Evolutionary conservation across 2,329 filamentous ascomycete genomes (phyloP), one percentile per base, ranked within the genome.

Genomic region (Fusarium incarnatum): DNA sequence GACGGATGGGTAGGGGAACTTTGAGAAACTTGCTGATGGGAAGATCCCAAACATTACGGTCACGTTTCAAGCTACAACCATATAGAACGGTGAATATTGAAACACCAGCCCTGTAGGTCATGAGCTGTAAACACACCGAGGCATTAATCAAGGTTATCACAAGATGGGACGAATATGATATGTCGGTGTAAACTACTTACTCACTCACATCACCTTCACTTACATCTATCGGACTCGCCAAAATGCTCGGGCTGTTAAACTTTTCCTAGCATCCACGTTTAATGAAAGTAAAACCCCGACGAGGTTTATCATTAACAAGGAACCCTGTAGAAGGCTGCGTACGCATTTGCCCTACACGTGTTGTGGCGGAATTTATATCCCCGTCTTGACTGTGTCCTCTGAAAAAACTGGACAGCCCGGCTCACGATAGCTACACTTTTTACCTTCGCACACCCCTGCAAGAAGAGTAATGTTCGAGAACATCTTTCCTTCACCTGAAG

Each of bases 61-160:
- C 58, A 34, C 47, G 67, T 70, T 70, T 70, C 68, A 70, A 60
- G 45, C 54, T 40, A 55, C 56, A 41, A 55, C 56, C 34, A 55
- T 64, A 70, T 70, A 65, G 20, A 53, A 68, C 50, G 63, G 57
- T 68, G 47, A 53, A 54, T 67, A 70, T 71, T 70, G 67, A 70
- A 68, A 70, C 67, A 40, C 58, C 45, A 46, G 63, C 53, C 48
- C 56, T 64, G 52, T 32, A 54, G 45, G 59, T 25, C 57, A 32
- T 52, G 41, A 58, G 52, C 45, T 50, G 34, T 64, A 40, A 41
- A 40, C 25, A 41, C 20, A 42, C 30, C 27, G 49, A 70, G 32
- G 46, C 42, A 47, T 57, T 63, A 64, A 22, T 44, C 16, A 45
- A 25, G 27, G 53, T 23, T 40, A 53, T 28, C 15, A 37, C 53